Evolutionary conservation across 192 early-diverging fungal species (phyloP).

Genomic region (Rhizophagus sp.): DNA sequence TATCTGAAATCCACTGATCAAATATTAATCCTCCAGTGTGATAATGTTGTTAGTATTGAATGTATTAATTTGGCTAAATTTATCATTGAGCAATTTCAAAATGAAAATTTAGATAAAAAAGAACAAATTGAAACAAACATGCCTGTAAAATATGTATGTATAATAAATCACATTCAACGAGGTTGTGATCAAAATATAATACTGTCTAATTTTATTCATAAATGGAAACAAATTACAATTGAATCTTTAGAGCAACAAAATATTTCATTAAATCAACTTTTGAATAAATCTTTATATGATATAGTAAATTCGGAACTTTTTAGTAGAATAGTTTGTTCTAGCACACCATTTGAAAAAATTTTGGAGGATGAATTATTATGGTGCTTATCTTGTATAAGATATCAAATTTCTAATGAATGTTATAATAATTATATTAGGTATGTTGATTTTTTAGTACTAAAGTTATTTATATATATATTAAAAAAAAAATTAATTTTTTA

Average conservation of each 20-base stretch:
- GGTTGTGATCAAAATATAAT: not conserved
- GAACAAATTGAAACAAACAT: too few relatives aligned
- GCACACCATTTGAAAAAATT: not conserved
- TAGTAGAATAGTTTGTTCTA: not conserved
- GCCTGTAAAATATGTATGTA: not conserved
- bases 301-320: not conserved
- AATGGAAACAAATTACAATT: not conserved
- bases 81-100: conserved; percentile 13
- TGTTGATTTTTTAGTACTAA: not conserved
- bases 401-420: not conserved
- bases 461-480: not conserved
- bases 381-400: not conserved
- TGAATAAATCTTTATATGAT: not conserved
- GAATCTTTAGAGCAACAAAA: not conserved
- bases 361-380: not conserved
- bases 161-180: not conserved
- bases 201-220: not conserved
- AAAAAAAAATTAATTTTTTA: not conserved
- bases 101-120: too few relatives aligned
- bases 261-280: not conserved
- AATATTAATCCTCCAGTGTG: conserved; percentile 21
- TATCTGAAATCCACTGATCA: not conserved
- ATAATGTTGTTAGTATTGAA: not conserved
- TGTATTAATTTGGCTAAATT: conserved; percentile 17
- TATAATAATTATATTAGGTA: not conserved